phyloP scores from a whole-genome alignment of 176 grass and related monocot genomes.

The Oropetium thomaeum region DNA sequence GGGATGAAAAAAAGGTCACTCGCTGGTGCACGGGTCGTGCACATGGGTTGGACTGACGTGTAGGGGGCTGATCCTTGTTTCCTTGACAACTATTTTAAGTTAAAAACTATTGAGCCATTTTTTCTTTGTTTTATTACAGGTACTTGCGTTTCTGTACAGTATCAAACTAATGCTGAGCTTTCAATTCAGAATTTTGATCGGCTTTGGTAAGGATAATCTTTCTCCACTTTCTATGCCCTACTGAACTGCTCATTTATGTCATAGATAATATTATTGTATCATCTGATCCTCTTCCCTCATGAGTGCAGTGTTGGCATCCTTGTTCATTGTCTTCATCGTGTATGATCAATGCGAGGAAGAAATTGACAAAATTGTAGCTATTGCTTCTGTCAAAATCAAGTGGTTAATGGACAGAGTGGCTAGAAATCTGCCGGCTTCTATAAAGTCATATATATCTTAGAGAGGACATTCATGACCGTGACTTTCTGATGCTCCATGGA shows the following conservation, averaged over 20 bases:
- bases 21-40: no score
- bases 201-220: constrained; percentile 59
- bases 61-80: no score
- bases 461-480: constrained; percentile 19
- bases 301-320: constrained; percentile 60
- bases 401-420: constrained; percentile 29
- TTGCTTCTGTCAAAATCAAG: constrained; percentile 45
- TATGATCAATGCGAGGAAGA: constrained; percentile 94
- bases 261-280: not conserved
- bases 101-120: constrained; percentile 30
- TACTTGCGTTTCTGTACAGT: constrained; percentile 53
- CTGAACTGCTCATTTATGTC: constrained; percentile 7
- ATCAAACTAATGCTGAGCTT: constrained; percentile 66
- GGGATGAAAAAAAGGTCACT: no score
- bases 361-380: constrained; percentile 52
- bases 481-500: constrained; percentile 12
- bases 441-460: constrained; percentile 35
- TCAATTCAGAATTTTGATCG: constrained; percentile 53
- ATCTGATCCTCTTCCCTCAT: not conserved
- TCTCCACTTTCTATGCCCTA: constrained; percentile 1
- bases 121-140: constrained; percentile 53
- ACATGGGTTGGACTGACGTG: no score
- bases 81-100: not conserved
- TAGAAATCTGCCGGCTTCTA: constrained; percentile 39
- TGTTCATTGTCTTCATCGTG: constrained; percentile 86